These are phyloP conservation scores for Exophiala alcalophila DNA, from an alignment of 2,329 filamentous ascomycete genomes.

Conservation along the genomic window DNA sequence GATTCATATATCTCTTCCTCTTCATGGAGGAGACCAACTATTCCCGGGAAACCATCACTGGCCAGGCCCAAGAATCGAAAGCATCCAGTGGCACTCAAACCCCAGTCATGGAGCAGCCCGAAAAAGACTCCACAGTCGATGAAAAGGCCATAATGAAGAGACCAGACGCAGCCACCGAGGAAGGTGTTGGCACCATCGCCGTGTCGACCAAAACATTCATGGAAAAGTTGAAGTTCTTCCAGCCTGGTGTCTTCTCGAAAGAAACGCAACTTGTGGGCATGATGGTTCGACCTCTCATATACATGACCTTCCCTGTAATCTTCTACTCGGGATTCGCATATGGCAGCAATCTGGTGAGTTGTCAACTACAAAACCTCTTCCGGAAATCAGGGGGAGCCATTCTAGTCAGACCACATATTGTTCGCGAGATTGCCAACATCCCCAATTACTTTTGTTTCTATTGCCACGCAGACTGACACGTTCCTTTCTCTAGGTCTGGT, in stretches of 20 bases:
- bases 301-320: constrained; percentile 37
- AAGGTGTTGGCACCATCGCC: background rate
- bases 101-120: too few relatives aligned
- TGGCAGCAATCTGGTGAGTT: constrained; percentile 39
- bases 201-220: constrained; percentile 13
- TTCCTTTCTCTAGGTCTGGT: constrained; percentile 33
- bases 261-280: constrained; percentile 13
- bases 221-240: constrained; percentile 19
- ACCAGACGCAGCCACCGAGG: background rate
- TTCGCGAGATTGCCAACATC: constrained; percentile 41
- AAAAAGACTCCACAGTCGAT: too few relatives aligned
- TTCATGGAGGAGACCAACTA: constrained; percentile 22
- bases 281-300: constrained; percentile 32
- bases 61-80: too few relatives aligned
- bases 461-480: background rate
- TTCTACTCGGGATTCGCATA: constrained; percentile 42
- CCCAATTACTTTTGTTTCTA: constrained; percentile 5
- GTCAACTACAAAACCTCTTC: constrained; percentile 41
- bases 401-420: too few relatives aligned
- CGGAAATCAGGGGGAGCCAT: too few relatives aligned
- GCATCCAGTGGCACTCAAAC: too few relatives aligned
- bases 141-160: too few relatives aligned
- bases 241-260: constrained; percentile 10
- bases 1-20: constrained; percentile 15
- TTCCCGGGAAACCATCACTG: constrained; percentile 9